Conservation (phyloP, 768 basidiomycete genomes). For the Tephrocybe sp. region DNA sequence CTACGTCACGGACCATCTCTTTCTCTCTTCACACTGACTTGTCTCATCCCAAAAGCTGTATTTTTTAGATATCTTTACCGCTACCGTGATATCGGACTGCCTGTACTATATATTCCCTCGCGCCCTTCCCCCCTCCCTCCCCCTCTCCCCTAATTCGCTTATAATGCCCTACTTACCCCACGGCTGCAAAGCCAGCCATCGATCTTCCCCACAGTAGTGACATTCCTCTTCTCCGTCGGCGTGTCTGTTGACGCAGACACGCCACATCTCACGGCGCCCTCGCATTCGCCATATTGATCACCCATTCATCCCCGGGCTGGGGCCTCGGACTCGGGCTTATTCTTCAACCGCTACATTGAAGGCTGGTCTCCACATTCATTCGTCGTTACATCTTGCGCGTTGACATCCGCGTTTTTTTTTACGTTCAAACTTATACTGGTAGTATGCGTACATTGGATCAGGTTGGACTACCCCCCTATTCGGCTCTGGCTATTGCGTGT, state of each 20-base stretch:
- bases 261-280: not conserved
- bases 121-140: not conserved
- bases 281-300: conserved; percentile 1
- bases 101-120: conserved; percentile 13
- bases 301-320: conserved; percentile 9
- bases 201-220: conserved; percentile 11
- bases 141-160: conserved; percentile 7
- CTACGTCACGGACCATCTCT: conserved; percentile 5
- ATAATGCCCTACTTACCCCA: conserved; percentile 16
- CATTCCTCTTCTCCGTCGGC: conserved; percentile 7
- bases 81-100: conserved; percentile 7
- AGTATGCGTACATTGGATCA: not conserved
- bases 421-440: not conserved
- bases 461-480: too few relatives aligned
- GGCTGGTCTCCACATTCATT: conserved; percentile 15
- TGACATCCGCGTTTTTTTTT: not conserved
- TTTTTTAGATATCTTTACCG: conserved; percentile 18
- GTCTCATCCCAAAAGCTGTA: conserved; percentile 16
- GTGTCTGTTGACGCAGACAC: conserved; percentile 3
- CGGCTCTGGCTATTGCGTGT: too few relatives aligned
- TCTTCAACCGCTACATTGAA: conserved; percentile 1
- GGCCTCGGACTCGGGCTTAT: conserved; percentile 8
- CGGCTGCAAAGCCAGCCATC: conserved; percentile 11
- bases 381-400: not conserved
- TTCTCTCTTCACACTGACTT: not conserved